A percentile compares a stretch with the other conserved stretches of the same genome.
Evolutionary conservation across 176 grass and related monocot species (phyloP).

Genomic region (Rhipidocladum racemiflorum): DNA sequence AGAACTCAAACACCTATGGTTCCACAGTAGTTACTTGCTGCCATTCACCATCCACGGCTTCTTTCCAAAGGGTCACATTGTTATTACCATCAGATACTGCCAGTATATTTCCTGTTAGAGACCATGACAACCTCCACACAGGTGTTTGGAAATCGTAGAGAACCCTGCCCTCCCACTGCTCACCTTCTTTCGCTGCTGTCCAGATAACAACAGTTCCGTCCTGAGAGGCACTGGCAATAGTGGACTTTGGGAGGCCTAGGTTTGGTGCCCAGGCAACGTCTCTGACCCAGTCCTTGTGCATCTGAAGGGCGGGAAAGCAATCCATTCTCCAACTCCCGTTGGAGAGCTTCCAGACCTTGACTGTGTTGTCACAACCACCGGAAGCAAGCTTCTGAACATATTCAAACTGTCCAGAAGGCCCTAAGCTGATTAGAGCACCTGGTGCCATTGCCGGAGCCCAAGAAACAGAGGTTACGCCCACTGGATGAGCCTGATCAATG

Average conservation of each 20-base stretch:
- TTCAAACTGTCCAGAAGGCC: conserved; percentile 51
- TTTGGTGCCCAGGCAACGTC: conserved; percentile 70
- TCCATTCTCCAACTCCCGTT: conserved; percentile 76
- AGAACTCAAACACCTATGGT: conserved; percentile 31
- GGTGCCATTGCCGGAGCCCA: conserved; percentile 60
- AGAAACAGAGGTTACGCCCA: conserved; percentile 71
- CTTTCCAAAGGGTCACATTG: conserved; percentile 70
- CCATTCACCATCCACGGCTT: conserved; percentile 72
- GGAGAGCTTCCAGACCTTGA: conserved; percentile 79
- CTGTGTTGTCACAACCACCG: conserved; percentile 73
- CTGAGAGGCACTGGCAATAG: conserved; percentile 72
- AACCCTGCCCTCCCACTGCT: conserved; percentile 65
- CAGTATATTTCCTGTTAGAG: conserved; percentile 65
- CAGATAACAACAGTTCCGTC: conserved; percentile 78
- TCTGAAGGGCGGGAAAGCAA: conserved; percentile 67
- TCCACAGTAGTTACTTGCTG: conserved; percentile 72
- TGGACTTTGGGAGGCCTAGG: conserved; percentile 70
- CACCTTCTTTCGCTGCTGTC: conserved; percentile 65
- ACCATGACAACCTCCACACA: conserved; percentile 75
- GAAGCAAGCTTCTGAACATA: conserved; percentile 71
- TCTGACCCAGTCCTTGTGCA: conserved; percentile 72
- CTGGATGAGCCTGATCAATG: conserved; percentile 71
- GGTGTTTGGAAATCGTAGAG: conserved; percentile 67
- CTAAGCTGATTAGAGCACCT: conserved; percentile 48
- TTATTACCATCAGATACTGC: conserved; percentile 67